These are phyloP conservation scores for Viola pubescens DNA, from an alignment of 441 rosid genomes.

Conservation along the genomic window DNA sequence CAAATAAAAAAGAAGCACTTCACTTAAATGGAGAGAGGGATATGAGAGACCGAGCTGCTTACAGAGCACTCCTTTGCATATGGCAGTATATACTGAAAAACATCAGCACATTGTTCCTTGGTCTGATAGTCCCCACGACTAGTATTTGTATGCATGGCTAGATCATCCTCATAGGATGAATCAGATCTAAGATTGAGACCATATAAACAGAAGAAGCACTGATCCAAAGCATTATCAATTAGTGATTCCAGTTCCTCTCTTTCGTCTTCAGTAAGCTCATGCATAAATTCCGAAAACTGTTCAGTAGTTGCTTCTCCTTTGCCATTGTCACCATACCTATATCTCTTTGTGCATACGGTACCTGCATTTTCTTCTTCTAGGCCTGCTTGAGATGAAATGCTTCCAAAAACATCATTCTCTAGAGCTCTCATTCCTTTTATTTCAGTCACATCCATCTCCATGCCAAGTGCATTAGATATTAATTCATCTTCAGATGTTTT, in stretches of 20 bases:
- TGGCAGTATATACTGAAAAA: conserved; percentile 91
- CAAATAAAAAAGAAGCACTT: neutral
- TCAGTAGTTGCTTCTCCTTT: conserved; percentile 33
- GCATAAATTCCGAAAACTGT: conserved; percentile 28
- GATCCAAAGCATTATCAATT: conserved; percentile 89
- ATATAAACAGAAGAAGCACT: conserved; percentile 94
- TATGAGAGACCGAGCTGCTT: conserved; percentile 35
- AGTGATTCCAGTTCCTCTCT: conserved; percentile 82
- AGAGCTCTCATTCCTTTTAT: conserved; percentile 23
- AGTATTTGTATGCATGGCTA: conserved; percentile 82
- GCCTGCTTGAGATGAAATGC: conserved; percentile 15
- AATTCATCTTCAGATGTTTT: conserved; percentile 34
- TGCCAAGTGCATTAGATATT: conserved; percentile 31
- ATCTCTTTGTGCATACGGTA: conserved; percentile 24
- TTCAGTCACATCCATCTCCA: conserved; percentile 38
- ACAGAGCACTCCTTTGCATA: conserved; percentile 93
- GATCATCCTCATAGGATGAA: conserved; percentile 84
- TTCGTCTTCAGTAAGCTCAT: conserved; percentile 69
- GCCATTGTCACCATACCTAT: conserved; percentile 22
- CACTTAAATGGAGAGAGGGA: conserved; percentile 4
- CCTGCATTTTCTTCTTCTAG: conserved; percentile 23
- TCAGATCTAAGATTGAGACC: conserved; percentile 96
- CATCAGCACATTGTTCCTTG: conserved; percentile 97
- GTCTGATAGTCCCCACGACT: conserved; percentile 98
- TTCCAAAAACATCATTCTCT: conserved; percentile 36